A percentile compares a stretch with the other conserved stretches of the same genome.
phyloP scores from a whole-genome alignment of 192 early-diverging fungal species.

The Coemansia sp. region DNA sequence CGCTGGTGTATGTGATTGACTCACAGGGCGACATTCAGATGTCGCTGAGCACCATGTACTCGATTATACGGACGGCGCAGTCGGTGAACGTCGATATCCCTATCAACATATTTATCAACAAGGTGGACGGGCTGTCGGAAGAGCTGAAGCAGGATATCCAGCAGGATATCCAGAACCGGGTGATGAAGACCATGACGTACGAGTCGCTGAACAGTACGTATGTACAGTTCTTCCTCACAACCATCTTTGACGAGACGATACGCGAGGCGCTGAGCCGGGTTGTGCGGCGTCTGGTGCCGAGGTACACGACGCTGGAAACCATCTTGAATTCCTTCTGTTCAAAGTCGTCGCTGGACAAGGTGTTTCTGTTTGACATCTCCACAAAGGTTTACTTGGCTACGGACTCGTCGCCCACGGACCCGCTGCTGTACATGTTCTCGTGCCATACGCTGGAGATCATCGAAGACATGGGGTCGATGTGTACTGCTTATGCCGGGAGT shows the following conservation, averaged over 20 bases:
- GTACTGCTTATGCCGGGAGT: slow-evolving; percentile 22
- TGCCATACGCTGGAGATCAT: slow-evolving; percentile 94
- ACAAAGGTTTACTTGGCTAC: slow-evolving; percentile 96
- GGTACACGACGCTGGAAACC: slow-evolving; percentile 83
- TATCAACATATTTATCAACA: slow-evolving; percentile 96
- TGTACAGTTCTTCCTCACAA: slow-evolving; percentile 83
- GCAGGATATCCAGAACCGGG: slow-evolving; percentile 90
- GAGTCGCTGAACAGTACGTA: slow-evolving; percentile 74
- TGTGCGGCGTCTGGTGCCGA: slow-evolving; percentile 85
- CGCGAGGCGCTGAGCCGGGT: slow-evolving; percentile 95
- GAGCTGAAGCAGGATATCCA: slow-evolving; percentile 97
- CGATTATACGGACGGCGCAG: slow-evolving; percentile 74
- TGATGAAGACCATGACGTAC: slow-evolving; percentile 83
- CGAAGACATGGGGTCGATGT: slow-evolving; percentile 79
- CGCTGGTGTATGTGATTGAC: slow-evolving; percentile 93
- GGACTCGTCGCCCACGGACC: slow-evolving; percentile 86
- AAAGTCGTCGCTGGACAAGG: slow-evolving; percentile 96
- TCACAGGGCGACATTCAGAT: slow-evolving; percentile 91
- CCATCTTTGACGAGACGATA: slow-evolving; percentile 92
- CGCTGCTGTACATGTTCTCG: slow-evolving; percentile 89
- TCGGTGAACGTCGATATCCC: slow-evolving; percentile 79
- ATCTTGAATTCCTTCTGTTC: slow-evolving; percentile 91
- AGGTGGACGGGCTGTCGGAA: slow-evolving; percentile 93
- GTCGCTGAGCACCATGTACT: slow-evolving; percentile 70
- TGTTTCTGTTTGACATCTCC: slow-evolving; percentile 86